These are phyloP conservation scores for Amanita inopinata DNA, from an alignment of 768 basidiomycete species.

Conservation along the genomic window DNA sequence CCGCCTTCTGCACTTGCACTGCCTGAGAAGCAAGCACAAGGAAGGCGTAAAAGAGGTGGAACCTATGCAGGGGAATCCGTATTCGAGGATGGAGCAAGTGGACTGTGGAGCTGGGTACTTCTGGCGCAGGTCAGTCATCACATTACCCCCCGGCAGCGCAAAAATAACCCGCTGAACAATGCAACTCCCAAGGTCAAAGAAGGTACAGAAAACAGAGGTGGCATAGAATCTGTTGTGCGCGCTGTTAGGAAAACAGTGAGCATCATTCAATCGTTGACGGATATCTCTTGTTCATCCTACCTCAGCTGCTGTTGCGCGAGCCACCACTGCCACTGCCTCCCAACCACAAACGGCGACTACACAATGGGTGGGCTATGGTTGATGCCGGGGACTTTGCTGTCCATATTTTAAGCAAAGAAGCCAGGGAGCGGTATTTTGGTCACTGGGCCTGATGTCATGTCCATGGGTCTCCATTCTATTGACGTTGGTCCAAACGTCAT, in stretches of 20 bases:
- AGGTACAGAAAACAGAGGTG: slow-evolving; percentile 71
- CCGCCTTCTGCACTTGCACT: slow-evolving; percentile 51
- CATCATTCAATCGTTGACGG: slow-evolving; percentile 11
- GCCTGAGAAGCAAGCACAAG: slow-evolving; percentile 47
- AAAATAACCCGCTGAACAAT: slow-evolving; percentile 2
- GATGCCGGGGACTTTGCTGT: slow-evolving; percentile 77
- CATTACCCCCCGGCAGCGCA: neutral
- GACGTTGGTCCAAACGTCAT: slow-evolving; percentile 3
- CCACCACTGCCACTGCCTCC: slow-evolving; percentile 55
- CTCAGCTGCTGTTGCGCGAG: slow-evolving; percentile 45
- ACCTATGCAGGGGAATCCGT: slow-evolving; percentile 59
- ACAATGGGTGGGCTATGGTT: slow-evolving; percentile 77
- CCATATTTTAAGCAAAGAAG: slow-evolving; percentile 60
- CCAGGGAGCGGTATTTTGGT: slow-evolving; percentile 59
- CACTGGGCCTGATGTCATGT: slow-evolving; percentile 19
- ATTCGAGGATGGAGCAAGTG: slow-evolving; percentile 33
- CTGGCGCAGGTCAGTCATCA: slow-evolving; percentile 49
- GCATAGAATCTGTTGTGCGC: slow-evolving; percentile 66
- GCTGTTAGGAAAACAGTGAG: slow-evolving; percentile 61
- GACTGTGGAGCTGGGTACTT: slow-evolving; percentile 73
- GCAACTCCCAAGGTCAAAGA: slow-evolving; percentile 58
- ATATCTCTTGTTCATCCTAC: slow-evolving; percentile 4
- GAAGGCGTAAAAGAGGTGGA: slow-evolving; percentile 53
- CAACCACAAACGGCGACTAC: slow-evolving; percentile 48
- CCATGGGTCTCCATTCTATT: slow-evolving; percentile 15